phyloP scores from a whole-genome alignment of 2,329 filamentous ascomycete genomes.

The Xylaria polymorpha region DNA sequence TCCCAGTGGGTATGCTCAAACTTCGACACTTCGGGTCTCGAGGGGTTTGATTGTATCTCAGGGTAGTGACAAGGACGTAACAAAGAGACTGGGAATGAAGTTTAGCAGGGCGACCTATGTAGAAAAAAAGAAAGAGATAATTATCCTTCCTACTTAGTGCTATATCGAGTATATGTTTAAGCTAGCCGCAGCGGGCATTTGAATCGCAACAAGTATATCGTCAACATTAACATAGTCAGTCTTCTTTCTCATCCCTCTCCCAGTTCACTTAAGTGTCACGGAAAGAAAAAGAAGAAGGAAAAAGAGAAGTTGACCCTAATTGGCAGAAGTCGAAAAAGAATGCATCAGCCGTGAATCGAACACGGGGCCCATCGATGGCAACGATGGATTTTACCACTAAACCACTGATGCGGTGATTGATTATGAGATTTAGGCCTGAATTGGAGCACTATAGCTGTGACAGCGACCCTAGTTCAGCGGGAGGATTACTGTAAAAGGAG shows the following conservation, averaged over 20 bases:
- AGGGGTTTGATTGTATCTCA: conserved; percentile 40
- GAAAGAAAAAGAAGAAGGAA: neutral
- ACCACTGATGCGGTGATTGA: conserved; percentile 54
- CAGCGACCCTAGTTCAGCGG: neutral
- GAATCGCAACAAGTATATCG: neutral
- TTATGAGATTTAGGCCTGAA: neutral
- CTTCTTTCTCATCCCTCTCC: neutral
- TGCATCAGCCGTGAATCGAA: conserved; percentile 60
- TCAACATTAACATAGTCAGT: neutral
- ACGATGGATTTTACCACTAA: conserved; percentile 67
- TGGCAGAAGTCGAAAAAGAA: conserved; percentile 8
- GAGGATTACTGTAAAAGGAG: too few species aligned
- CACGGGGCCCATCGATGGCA: conserved; percentile 64
- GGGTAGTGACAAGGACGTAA: conserved; percentile 11
- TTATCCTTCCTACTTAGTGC: neutral
- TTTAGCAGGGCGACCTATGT: neutral
- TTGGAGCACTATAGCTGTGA: neutral
- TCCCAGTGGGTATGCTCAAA: conserved; percentile 40
- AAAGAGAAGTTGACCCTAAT: too few species aligned
- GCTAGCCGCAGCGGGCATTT: neutral
- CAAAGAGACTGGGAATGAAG: neutral
- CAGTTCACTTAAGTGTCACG: neutral
- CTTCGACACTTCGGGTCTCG: conserved; percentile 38
- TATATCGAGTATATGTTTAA: neutral
- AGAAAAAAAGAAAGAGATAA: neutral